Base-by-base conservation (phyloP, 768 basidiomycete species). In the Royoungia palumana region DNA sequence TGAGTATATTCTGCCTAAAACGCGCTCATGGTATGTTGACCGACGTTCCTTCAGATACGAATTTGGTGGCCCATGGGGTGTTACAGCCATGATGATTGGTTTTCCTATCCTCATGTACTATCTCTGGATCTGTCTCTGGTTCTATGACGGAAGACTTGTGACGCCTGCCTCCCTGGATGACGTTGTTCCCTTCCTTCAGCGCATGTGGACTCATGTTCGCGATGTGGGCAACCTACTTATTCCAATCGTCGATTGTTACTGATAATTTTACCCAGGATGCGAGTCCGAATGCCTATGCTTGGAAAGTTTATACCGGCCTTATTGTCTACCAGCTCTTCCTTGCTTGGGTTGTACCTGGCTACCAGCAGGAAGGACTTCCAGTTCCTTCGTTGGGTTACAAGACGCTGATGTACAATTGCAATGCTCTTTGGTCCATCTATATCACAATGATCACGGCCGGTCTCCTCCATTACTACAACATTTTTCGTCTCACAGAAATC, bases 51-150 rank as follows among this genome's bases (percentile, higher is more conserved):
- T 14, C 55, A 94, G 92, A 32, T 95, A 89, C 72, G 94, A 99
- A 68, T 99, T 99, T 62, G 95, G 96, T 55, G 95, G 95, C 3
- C 94, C 95, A 35, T 77, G 78, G 70, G 96, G 95, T 38, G 93
- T 94, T 22, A 68, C 82, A 11, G 88, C 87, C 12, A 98, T 99
- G 72, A 98, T 99, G 88, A 75, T 84, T 17, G 85, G 88, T 40
- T 99, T 99, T 65, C 96, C 96, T 0, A 68, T 87, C 21, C 77
- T 98, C 53, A 98, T 99, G 94, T 99, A 96, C 69, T 99, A 98
- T 73, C 80, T 98, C 54, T 97, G 93, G 92, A 91, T 91, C 50
- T 99, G 96, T 63, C 79, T 97, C 30, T 91, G 87, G 83, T 95
- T 94, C 69, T 94, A 97, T 64, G 87, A 96, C 56, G 96, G 96